Conservation (phyloP, 2,329 filamentous ascomycete species). For the Proliferodiscus dingleyae region DNA sequence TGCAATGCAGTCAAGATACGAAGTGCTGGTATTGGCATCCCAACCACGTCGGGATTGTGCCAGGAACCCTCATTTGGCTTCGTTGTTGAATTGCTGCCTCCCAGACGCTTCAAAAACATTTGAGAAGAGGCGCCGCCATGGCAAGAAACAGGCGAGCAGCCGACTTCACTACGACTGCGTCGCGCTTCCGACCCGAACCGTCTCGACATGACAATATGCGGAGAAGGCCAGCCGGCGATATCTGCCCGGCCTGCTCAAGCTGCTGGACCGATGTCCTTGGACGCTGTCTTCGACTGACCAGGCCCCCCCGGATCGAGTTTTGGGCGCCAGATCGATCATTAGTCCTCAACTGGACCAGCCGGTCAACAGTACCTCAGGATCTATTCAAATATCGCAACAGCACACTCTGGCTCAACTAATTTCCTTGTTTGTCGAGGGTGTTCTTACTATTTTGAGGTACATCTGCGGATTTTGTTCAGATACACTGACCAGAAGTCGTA, state of each 20-base stretch:
- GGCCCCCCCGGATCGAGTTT: background rate
- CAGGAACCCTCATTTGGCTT: too few species aligned
- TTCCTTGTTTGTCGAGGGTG: background rate
- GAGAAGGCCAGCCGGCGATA: too few species aligned
- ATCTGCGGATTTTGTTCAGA: background rate
- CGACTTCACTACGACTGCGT: too few species aligned
- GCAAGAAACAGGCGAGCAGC: too few species aligned
- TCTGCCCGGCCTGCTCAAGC: background rate
- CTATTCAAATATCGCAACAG: background rate
- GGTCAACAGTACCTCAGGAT: background rate
- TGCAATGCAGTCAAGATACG: conserved; percentile 10
- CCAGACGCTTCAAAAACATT: background rate
- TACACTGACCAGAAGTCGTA: background rate
- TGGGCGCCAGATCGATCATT: background rate
- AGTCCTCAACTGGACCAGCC: background rate
- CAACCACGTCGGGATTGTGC: too few species aligned
- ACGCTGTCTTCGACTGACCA: background rate
- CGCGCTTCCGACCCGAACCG: background rate
- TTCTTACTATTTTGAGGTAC: background rate
- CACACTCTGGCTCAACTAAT: background rate
- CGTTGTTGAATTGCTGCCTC: background rate
- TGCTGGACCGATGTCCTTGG: background rate
- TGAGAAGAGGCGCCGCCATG: background rate
- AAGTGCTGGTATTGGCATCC: background rate
- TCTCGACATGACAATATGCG: too few species aligned